phyloP scores from a whole-genome alignment of 106 monocot species.

The Dendrobium officinale region DNA sequence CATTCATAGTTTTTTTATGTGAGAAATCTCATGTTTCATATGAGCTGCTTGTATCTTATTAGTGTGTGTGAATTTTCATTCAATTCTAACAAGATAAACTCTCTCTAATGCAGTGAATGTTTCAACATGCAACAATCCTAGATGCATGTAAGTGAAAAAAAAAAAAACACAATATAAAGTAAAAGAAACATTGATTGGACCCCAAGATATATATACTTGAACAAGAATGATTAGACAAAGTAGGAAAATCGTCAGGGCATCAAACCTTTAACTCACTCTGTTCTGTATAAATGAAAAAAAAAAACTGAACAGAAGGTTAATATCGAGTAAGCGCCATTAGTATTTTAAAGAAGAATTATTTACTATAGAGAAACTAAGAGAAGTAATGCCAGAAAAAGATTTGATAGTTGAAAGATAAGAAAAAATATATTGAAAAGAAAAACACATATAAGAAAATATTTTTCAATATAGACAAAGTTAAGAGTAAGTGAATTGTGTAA shows the following conservation, averaged over 20 bases:
- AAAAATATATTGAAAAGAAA: not conserved
- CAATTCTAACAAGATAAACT: no score
- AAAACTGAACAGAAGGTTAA: not conserved
- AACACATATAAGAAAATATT: not conserved
- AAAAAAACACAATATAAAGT: not conserved
- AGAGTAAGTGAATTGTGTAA: not conserved
- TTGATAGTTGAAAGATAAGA: not conserved
- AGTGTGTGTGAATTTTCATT: no score
- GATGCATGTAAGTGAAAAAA: no score
- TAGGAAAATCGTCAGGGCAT: not conserved
- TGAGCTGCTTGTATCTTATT: no score
- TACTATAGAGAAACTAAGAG: no score
- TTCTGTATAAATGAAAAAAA: not conserved
- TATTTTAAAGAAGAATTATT: no score
- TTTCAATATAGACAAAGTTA: not conserved
- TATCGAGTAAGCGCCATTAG: not conserved
- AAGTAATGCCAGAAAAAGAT: no score
- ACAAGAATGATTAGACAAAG: not conserved
- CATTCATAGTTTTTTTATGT: no score
- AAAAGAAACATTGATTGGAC: not conserved
- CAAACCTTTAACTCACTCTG: not conserved
- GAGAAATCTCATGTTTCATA: no score
- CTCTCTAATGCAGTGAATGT: no score
- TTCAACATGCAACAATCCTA: no score
- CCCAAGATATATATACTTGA: not conserved